Base-by-base conservation (phyloP, 225 moss, liverwort and hornwort species). In the Asterella californica region DNA sequence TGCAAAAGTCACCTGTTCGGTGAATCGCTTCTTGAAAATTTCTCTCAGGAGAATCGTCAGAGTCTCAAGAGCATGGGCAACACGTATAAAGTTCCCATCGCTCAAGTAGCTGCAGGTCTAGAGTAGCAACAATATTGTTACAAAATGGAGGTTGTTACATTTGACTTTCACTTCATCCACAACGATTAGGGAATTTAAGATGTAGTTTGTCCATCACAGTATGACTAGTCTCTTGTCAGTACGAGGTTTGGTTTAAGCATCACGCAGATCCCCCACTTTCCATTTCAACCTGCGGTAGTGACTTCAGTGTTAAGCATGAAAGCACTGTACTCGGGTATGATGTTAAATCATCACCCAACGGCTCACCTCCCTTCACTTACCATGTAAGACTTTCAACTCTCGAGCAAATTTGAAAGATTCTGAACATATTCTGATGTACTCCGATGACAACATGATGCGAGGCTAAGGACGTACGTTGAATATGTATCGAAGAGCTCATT, bases 1-100 rank as follows among this genome's bases (percentile, higher is more conserved):
- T 29, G n/a, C 11, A 62, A 42, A 21, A 46, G 62, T 66, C 72
- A 94, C 94, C 90, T 93, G 93, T 84, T 95, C 95, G 38, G 90
- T 91, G 48, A 93, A 95, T 38, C 95, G 91, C 83, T 95, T 93
- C 87, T 89, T 93, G 81, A 93, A 95, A 81, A 95, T 92, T 83
- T 92, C 95, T 50, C 93, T 90, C 71, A 95, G 84, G 47, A 95
- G 83, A 79, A 93, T 79, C 80, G 92, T 81, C 79, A 95, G 84
- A 29, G 95, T 93, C 74, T 93, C 91, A 47, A 95, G 93, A 72
- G 95, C 92, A 89, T 95, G 95, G 74, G 93, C 95, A 79, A 95
- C 91, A 88, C 95, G 85, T 50, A 95, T 93, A 79, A 92, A 95
- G 80, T 95, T 95, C 67, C 90, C 95, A 90, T 95, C 95, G 80